A percentile compares a stretch with the other conserved stretches of the same genome.
Evolutionary conservation across 2,329 filamentous ascomycete genomes (phyloP).

Genomic region (Phyllosticta citribraziliensis): DNA sequence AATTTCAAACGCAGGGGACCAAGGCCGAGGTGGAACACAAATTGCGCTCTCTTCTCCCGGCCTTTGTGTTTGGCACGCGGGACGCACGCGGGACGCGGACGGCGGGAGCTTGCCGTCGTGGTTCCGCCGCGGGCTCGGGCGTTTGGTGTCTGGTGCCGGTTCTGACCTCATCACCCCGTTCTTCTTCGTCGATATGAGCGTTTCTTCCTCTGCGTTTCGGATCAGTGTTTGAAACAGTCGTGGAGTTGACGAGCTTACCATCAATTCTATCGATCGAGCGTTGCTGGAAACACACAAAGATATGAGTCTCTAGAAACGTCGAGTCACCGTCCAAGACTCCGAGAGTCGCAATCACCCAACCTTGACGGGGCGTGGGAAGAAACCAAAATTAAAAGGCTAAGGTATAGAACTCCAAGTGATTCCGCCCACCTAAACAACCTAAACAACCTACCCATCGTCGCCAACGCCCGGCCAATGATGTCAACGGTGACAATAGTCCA

Average conservation of each 20-base stretch:
- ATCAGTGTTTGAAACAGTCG: too few species aligned
- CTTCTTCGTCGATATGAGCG: neutral
- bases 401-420: neutral
- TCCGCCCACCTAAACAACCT: neutral
- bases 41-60: neutral
- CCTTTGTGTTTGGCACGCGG: neutral
- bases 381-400: neutral
- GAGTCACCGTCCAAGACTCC: too few species aligned
- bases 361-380: neutral
- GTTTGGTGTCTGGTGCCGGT: neutral
- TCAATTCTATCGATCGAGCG: too few species aligned
- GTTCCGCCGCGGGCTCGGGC: neutral
- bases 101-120: neutral
- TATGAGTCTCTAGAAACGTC: too few species aligned
- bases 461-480: neutral
- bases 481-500: neutral
- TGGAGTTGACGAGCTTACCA: too few species aligned
- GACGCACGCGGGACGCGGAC: neutral
- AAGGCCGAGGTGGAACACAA: neutral
- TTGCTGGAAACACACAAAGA: too few species aligned
- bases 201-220: too few species aligned
- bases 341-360: too few species aligned
- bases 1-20: neutral
- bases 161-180: neutral
- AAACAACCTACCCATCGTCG: neutral